Conservation (phyloP, 1,284 basidiomycete genomes). For the Sporisorium sorghi region DNA sequence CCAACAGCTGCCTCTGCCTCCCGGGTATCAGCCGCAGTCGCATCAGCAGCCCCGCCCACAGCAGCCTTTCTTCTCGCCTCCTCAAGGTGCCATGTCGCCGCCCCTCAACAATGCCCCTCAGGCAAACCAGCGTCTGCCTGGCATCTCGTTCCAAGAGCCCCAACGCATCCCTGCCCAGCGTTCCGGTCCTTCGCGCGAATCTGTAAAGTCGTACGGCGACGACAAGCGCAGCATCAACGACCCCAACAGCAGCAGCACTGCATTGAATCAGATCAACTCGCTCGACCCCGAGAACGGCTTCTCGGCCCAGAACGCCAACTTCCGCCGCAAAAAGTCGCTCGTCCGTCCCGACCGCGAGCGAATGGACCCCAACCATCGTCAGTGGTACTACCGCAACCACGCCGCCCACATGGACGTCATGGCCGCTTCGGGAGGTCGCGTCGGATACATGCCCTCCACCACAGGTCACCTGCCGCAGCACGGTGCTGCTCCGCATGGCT, state of each 20-base stretch:
- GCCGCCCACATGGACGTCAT: slow-evolving; percentile 78
- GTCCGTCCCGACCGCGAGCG: slow-evolving; percentile 94
- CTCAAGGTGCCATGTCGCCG: slow-evolving; percentile 14
- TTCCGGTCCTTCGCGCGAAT: slow-evolving; percentile 51
- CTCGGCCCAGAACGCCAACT: slow-evolving; percentile 53
- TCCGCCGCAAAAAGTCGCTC: slow-evolving; percentile 88
- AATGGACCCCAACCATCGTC: slow-evolving; percentile 92
- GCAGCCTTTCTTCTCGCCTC: slow-evolving; percentile 35
- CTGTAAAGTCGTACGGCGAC: slow-evolving; percentile 52
- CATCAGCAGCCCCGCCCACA: slow-evolving; percentile 10
- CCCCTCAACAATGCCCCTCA: slow-evolving; percentile 17
- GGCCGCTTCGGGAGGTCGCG: slow-evolving; percentile 50
- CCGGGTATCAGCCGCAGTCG: slow-evolving; percentile 35
- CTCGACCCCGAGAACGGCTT: slow-evolving; percentile 63
- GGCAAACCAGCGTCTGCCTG: slow-evolving; percentile 20
- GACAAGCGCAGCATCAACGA: slow-evolving; percentile 51
- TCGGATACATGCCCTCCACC: slow-evolving; percentile 67
- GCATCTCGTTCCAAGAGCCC: slow-evolving; percentile 62
- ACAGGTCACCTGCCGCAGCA: slow-evolving; percentile 68
- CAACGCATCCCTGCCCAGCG: slow-evolving; percentile 42
- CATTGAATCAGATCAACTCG: slow-evolving; percentile 40
- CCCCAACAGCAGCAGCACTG: slow-evolving; percentile 47
- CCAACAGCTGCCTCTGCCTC: slow-evolving; percentile 45
- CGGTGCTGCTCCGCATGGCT: slow-evolving; percentile 61
- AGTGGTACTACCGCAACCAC: slow-evolving; percentile 94